phyloP scores from a whole-genome alignment of 441 rosid genomes.

The Populus tomentosa region DNA sequence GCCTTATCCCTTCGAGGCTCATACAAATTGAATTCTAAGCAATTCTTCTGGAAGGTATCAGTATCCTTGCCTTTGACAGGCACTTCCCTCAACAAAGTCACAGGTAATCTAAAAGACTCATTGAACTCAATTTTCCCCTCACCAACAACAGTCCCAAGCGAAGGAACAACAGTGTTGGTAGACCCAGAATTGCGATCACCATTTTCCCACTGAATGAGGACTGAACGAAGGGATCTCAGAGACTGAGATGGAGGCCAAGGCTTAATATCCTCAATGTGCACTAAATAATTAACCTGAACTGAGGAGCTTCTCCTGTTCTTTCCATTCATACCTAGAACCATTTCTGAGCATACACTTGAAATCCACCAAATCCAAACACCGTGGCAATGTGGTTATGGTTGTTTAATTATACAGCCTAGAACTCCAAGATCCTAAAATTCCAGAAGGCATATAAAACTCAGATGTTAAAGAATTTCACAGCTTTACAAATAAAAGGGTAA shows the following conservation, averaged over 20 bases:
- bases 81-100: slow-evolving; percentile 57
- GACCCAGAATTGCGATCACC: slow-evolving; percentile 73
- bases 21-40: slow-evolving; percentile 69
- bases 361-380: not conserved
- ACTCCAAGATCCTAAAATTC: not conserved
- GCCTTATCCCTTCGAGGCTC: slow-evolving; percentile 90
- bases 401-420: slow-evolving; percentile 10
- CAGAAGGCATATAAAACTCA: not conserved
- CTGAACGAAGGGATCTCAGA: slow-evolving; percentile 77
- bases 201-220: slow-evolving; percentile 86
- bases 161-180: slow-evolving; percentile 61
- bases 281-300: slow-evolving; percentile 54
- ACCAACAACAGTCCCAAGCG: slow-evolving; percentile 65
- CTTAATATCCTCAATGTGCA: slow-evolving; percentile 80
- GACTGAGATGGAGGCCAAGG: slow-evolving; percentile 99
- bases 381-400: slow-evolving; percentile 1
- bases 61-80: slow-evolving; percentile 49
- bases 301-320: slow-evolving; percentile 56
- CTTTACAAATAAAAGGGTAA: not conserved
- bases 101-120: slow-evolving; percentile 75
- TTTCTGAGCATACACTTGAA: slow-evolving; percentile 24
- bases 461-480: not conserved
- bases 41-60: slow-evolving; percentile 59
- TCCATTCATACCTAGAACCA: slow-evolving; percentile 62
- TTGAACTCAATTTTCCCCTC: slow-evolving; percentile 89